Conservation (phyloP, 2,329 filamentous ascomycete genomes). For the Botrytis elliptica region DNA sequence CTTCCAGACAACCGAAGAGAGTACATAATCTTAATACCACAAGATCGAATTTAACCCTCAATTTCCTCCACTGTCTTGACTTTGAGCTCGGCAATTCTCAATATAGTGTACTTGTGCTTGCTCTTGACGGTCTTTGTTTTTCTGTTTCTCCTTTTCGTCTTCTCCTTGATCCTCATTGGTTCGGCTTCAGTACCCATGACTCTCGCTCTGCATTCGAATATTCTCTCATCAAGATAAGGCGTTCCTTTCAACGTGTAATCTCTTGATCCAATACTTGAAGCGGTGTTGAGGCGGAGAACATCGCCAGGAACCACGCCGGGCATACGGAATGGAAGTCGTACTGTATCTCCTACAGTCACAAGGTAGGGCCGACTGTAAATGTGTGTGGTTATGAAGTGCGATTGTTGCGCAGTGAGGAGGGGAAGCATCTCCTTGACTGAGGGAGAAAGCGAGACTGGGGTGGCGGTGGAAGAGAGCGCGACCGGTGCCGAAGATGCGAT, state of each 20-base stretch:
- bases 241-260: conserved; percentile 85
- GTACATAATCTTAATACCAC: not conserved
- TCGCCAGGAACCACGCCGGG: conserved; percentile 76
- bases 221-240: conserved; percentile 76
- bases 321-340: conserved; percentile 80
- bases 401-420: conserved; percentile 68
- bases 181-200: conserved; percentile 84
- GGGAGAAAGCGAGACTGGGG: conserved; percentile 46
- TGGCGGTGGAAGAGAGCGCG: conserved; percentile 30
- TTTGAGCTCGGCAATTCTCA: conserved; percentile 78
- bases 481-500: conserved; percentile 13
- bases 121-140: conserved; percentile 75
- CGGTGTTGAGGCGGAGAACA: conserved; percentile 82
- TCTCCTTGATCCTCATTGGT: conserved; percentile 73
- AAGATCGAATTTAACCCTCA: conserved; percentile 29
- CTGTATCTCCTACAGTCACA: conserved; percentile 69
- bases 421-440: conserved; percentile 65
- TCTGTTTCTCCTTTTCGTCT: conserved; percentile 77
- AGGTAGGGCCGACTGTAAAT: conserved; percentile 80
- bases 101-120: conserved; percentile 86
- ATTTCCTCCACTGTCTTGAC: conserved; percentile 45
- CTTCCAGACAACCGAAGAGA: not conserved
- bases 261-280: conserved; percentile 75
- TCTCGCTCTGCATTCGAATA: conserved; percentile 82
- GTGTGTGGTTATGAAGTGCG: conserved; percentile 76